phyloP scores from a whole-genome alignment of 2,329 filamentous ascomycete genomes.

The Pseudogymnoascus sp. region DNA sequence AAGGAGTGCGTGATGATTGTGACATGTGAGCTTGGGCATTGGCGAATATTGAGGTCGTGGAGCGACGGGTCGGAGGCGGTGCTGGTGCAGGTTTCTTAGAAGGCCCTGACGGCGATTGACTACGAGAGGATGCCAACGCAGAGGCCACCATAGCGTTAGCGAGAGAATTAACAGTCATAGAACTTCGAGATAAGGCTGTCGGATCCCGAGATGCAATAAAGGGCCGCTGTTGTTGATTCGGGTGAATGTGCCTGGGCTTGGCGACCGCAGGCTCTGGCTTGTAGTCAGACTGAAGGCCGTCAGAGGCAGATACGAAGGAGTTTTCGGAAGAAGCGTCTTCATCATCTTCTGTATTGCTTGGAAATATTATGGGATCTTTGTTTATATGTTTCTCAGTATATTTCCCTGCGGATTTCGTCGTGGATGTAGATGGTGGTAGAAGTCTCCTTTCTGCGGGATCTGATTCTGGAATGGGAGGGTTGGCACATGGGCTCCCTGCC shows the following conservation, averaged over 20 bases:
- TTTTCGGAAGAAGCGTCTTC: conserved; percentile 25
- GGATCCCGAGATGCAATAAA: neutral
- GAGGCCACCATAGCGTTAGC: conserved; percentile 70
- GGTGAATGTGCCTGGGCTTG: neutral
- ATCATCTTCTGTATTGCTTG: conserved; percentile 13
- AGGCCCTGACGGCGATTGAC: conserved; percentile 30
- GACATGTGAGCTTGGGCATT: conserved; percentile 30
- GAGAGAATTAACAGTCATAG: conserved; percentile 54
- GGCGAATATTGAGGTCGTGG: conserved; percentile 32
- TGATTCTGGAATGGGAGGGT: neutral
- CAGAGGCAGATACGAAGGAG: conserved; percentile 29
- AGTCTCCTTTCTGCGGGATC: neutral
- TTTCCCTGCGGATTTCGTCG: neutral
- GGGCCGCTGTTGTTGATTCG: neutral
- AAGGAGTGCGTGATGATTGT: conserved; percentile 31
- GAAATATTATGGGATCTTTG: neutral
- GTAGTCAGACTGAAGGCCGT: conserved; percentile 12
- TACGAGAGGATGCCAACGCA: conserved; percentile 59
- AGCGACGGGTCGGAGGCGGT: conserved; percentile 29
- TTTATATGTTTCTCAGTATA: neutral
- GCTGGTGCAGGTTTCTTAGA: conserved; percentile 18
- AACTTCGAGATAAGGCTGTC: neutral
- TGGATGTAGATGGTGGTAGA: neutral
- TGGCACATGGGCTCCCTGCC: neutral
- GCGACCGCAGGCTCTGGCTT: neutral